Conservation (phyloP, 1,284 basidiomycete species). For the Trichosporon sp. region DNA sequence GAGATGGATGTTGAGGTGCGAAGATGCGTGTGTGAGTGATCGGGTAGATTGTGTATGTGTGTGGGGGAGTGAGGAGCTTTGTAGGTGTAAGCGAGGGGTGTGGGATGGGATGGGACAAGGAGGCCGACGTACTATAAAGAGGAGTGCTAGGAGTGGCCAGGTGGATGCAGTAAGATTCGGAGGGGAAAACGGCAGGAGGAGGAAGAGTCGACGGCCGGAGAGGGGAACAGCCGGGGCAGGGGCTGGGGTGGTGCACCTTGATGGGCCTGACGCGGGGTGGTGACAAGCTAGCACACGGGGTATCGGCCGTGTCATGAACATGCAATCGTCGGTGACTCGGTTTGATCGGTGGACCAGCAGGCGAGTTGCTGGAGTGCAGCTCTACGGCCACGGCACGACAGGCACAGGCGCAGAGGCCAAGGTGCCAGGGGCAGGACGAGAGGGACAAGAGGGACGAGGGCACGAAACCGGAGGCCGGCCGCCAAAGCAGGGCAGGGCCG, state of each 20-base stretch:
- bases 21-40: background rate
- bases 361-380: background rate
- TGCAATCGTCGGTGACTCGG: constrained; percentile 15
- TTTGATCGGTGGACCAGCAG: constrained; percentile 12
- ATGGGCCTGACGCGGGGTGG: too few species aligned
- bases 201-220: constrained; percentile 5
- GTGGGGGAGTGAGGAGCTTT: background rate
- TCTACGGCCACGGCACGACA: constrained; percentile 5
- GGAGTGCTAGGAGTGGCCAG: background rate
- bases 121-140: background rate
- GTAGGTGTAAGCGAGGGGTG: constrained; percentile 7
- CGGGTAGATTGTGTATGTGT: background rate
- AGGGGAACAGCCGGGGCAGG: background rate
- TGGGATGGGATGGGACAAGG: background rate
- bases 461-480: constrained; percentile 16
- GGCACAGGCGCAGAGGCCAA: background rate
- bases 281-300: background rate
- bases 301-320: constrained; percentile 17
- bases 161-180: constrained; percentile 10
- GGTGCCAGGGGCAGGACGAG: too few species aligned
- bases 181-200: background rate
- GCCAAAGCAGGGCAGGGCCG: background rate
- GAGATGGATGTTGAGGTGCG: background rate
- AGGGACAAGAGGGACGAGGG: background rate
- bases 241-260: background rate